Base-by-base conservation (phyloP, 2,329 filamentous ascomycete genomes). In the Immersiporthe knoxdaviesiana region DNA sequence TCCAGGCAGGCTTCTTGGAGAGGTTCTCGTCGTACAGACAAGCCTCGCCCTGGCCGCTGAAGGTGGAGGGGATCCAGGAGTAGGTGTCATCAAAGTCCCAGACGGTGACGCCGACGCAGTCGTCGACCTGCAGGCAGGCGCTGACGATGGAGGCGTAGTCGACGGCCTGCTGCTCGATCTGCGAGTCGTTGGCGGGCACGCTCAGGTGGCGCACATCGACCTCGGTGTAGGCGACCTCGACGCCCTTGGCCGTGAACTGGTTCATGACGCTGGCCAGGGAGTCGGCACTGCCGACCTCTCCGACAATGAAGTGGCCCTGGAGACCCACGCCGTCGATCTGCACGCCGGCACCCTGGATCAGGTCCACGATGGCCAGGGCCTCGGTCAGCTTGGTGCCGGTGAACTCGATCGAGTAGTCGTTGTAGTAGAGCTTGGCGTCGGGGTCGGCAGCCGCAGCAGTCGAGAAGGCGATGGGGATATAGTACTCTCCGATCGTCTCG, bases 301-400 rank as follows among this genome's bases (percentile, higher is more conserved):
- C 85, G 10, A 86, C 84, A 68, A 87, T 84, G 65, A 90, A 84
- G 76, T 91, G 89, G 8, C 80, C 83, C 75, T 91, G 88, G 73
- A 90, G 80, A 18, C 89, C 88, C 6, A 91, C 82, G 66, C 88
- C 88, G 71, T 91, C 85, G 72, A 91, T 88, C 68, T 83, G 84
- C n/a, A 83, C 82, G 18, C 85, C 84, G 10, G 83, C 81, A 4
- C 77, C 73, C 73, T 84, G 78, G 63, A 87, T 72, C 32, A 82
- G 77, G 69, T 80, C 74, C 68, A 87, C 80, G 30, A 87, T 81
- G 30, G 81, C 77, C 11, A 82, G 72, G 1, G 82, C 81, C 0
- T 76, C 78, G 44, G 81, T 79, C 12, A 81, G 81, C 78, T 88
- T 87, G 67, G 80, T 76, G 18, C 79, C 78, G 65, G 81, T 79